Conservation (phyloP, 1,284 basidiomycete genomes). For the Cutaneotrichosporon dermatis region DNA sequence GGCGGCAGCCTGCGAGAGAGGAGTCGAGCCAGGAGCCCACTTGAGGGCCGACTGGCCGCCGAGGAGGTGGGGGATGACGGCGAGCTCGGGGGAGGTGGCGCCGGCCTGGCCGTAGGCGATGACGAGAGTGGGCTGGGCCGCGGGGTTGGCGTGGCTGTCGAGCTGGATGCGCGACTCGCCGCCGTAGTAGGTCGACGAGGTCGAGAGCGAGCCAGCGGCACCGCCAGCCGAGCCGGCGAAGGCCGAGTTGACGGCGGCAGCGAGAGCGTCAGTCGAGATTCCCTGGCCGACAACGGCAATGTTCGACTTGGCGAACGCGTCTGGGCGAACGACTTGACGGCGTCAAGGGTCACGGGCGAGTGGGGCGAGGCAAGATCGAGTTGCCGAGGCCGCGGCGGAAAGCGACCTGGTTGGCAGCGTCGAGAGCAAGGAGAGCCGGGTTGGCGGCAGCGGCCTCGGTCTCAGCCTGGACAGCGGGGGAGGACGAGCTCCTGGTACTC, state of each 20-base stretch:
- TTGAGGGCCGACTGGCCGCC: constrained; percentile 70
- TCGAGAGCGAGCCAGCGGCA: constrained; percentile 39
- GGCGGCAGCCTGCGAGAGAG: constrained; percentile 56
- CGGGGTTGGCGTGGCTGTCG: constrained; percentile 56
- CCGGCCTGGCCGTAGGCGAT: constrained; percentile 71
- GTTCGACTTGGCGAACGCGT: constrained; percentile 70
- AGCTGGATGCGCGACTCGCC: constrained; percentile 69
- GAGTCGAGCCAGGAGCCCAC: constrained; percentile 71
- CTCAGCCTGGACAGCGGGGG: constrained; percentile 70
- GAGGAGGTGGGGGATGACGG: constrained; percentile 71
- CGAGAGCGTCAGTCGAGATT: constrained; percentile 66
- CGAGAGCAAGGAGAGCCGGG: constrained; percentile 58
- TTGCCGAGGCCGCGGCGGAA: constrained; percentile 88
- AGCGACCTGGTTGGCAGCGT: constrained; percentile 78
- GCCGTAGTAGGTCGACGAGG: constrained; percentile 63
- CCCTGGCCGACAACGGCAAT: constrained; percentile 81
- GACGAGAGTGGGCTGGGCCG: constrained; percentile 63
- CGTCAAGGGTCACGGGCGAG: constrained; percentile 60
- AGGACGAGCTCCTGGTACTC: constrained; percentile 82
- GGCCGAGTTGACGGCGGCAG: constrained; percentile 66
- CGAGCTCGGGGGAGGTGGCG: constrained; percentile 61
- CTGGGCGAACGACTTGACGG: constrained; percentile 66
- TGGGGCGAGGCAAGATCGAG: constrained; percentile 73
- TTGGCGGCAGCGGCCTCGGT: constrained; percentile 59
- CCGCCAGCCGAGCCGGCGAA: constrained; percentile 50